Percentiles rank a stretch among this genome's conserved stretches.
These are phyloP conservation scores for Favolaschia claudopus DNA, from an alignment of 768 basidiomycete genomes.

Conservation along the genomic window DNA sequence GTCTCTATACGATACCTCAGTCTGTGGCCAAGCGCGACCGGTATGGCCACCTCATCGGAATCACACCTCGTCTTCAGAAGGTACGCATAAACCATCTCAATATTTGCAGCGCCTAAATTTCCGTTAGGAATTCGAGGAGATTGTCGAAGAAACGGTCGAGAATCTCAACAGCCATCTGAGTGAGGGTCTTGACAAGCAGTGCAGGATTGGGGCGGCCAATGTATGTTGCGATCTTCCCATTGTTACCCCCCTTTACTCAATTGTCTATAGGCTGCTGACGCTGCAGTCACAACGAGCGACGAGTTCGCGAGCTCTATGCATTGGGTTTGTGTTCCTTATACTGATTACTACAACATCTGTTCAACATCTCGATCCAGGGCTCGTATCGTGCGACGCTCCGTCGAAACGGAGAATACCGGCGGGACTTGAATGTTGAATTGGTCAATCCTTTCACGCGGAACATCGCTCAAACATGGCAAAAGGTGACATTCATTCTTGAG, in stretches of 20 bases:
- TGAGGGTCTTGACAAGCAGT: slow-evolving; percentile 67
- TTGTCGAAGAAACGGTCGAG: slow-evolving; percentile 53
- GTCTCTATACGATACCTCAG: slow-evolving; percentile 45
- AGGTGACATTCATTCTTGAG: slow-evolving; percentile 25
- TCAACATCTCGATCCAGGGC: slow-evolving; percentile 28
- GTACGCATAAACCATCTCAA: slow-evolving; percentile 32
- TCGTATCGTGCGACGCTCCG: slow-evolving; percentile 48
- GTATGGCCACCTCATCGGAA: slow-evolving; percentile 50
- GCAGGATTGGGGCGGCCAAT: slow-evolving; percentile 56
- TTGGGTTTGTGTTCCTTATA: no score
- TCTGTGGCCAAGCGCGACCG: slow-evolving; percentile 49
- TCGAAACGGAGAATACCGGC: slow-evolving; percentile 61
- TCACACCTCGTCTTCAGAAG: slow-evolving; percentile 53
- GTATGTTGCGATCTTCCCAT: no score
- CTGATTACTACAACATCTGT: neutral
- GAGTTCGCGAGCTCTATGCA: slow-evolving; percentile 63
- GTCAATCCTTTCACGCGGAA: slow-evolving; percentile 63
- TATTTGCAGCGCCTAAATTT: neutral
- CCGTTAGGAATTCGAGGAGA: slow-evolving; percentile 52
- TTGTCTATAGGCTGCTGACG: slow-evolving; percentile 45
- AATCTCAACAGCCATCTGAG: slow-evolving; percentile 57
- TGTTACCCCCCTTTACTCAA: no score
- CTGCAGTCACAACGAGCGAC: slow-evolving; percentile 56
- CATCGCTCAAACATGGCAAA: slow-evolving; percentile 65
- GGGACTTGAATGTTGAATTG: slow-evolving; percentile 68